Evolutionary conservation across 306 rosid genomes (phyloP).

Genomic region (Abrus precatorius): DNA sequence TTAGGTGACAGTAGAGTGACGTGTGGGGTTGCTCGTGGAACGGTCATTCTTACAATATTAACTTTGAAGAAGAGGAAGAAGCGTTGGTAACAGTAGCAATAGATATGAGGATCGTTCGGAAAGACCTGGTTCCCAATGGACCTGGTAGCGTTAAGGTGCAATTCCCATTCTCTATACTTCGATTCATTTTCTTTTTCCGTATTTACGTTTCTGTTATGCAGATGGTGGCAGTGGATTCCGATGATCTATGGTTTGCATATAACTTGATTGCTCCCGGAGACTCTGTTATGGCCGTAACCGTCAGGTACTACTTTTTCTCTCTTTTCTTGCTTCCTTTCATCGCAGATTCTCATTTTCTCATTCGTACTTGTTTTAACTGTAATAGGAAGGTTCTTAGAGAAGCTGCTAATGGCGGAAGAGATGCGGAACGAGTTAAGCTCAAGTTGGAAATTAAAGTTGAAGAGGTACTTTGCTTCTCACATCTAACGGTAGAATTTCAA

Average conservation of each 20-base stretch:
- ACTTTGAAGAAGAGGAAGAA: neutral
- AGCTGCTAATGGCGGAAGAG: slow-evolving; percentile 86
- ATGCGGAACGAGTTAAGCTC: slow-evolving; percentile 85
- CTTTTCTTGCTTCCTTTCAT: neutral
- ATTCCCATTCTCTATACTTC: neutral
- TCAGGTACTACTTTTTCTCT: slow-evolving; percentile 62
- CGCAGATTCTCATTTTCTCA: neutral
- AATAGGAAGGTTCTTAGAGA: slow-evolving; percentile 90
- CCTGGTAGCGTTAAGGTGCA: slow-evolving; percentile 95
- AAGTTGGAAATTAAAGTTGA: slow-evolving; percentile 91
- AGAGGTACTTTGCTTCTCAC: slow-evolving; percentile 55
- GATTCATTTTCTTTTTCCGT: neutral
- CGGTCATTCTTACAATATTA: no score
- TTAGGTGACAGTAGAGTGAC: neutral
- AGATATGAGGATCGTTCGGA: slow-evolving; percentile 82
- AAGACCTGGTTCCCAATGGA: slow-evolving; percentile 69
- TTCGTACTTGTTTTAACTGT: slow-evolving; percentile 17
- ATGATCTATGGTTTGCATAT: slow-evolving; percentile 91
- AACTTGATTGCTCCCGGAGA: slow-evolving; percentile 93
- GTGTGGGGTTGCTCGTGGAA: neutral
- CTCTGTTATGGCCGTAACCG: slow-evolving; percentile 82
- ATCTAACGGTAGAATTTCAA: neutral
- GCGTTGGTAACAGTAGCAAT: neutral
- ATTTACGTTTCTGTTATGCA: slow-evolving; percentile 32
- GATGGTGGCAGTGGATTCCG: slow-evolving; percentile 95